phyloP scores from a whole-genome alignment of 148 eudicot genomes.

The Oxyria digyna region DNA sequence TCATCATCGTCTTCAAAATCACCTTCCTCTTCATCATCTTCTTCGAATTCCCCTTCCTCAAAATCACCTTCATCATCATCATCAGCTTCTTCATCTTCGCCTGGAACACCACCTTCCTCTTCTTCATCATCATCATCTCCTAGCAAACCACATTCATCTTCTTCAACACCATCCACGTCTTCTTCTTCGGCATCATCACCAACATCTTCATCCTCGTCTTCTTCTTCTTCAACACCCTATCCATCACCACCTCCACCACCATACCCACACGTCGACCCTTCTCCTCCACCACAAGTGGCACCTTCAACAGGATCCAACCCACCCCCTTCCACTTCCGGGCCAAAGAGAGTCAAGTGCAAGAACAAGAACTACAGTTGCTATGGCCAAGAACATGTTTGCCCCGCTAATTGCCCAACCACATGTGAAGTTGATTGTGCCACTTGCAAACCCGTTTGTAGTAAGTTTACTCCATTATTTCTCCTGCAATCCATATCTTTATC shows the following conservation, averaged over 20 bases:
- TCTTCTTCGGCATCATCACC: not conserved
- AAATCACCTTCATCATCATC: not conserved
- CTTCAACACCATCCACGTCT: not conserved
- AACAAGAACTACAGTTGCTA: constrained; percentile 24
- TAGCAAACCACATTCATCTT: not conserved
- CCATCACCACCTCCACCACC: constrained; percentile 3
- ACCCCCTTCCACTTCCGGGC: not conserved
- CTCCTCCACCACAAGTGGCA: constrained; percentile 9
- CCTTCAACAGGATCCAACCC: not conserved
- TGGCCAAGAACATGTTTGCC: constrained; percentile 25
- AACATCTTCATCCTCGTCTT: not conserved
- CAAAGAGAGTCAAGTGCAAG: constrained; percentile 33
- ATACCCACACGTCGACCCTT: not conserved
- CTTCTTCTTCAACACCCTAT: not conserved
- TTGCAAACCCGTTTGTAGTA: constrained; percentile 43
- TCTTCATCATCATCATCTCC: not conserved
- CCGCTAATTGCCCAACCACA: constrained; percentile 22
- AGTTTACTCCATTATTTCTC: not conserved
- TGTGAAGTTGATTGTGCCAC: constrained; percentile 50
- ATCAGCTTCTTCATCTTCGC: not conserved
- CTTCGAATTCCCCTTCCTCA: not conserved
- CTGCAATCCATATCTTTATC: too few species aligned
- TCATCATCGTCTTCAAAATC: not conserved
- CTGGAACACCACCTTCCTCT: not conserved
- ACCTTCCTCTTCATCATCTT: not conserved